Percentiles rank a stretch among this genome's conserved stretches.
These are phyloP conservation scores for Cicer cuneatum DNA, from an alignment of 306 rosid species.

Conservation along the genomic window DNA sequence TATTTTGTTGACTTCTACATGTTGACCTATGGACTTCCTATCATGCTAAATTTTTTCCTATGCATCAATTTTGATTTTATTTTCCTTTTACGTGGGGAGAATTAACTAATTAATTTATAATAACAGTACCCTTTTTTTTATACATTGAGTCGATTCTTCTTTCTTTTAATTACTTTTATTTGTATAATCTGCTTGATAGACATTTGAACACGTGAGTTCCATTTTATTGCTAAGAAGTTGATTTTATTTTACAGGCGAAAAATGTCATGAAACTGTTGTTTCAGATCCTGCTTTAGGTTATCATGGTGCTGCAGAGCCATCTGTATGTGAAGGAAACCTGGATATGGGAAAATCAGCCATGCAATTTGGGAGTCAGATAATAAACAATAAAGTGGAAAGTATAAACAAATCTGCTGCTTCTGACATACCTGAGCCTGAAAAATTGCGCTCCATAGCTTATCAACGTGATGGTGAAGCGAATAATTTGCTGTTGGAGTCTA, in stretches of 20 bases:
- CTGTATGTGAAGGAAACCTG: conserved; percentile 44
- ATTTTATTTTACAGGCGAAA: conserved; percentile 54
- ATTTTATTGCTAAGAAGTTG: conserved; percentile 29
- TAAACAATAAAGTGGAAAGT: conserved; percentile 45
- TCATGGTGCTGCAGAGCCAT: conserved; percentile 49
- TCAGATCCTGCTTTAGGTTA: conserved; percentile 42
- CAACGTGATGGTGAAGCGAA: conserved; percentile 54
- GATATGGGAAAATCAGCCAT: conserved; percentile 53
- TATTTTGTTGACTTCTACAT: conserved; percentile 19
- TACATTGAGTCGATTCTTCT: conserved; percentile 18
- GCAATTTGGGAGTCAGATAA: conserved; percentile 51
- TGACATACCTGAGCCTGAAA: conserved; percentile 80
- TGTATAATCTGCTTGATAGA: conserved; percentile 21
- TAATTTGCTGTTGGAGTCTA: conserved; percentile 61
- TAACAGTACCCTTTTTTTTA: neutral
- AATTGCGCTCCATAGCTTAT: conserved; percentile 63
- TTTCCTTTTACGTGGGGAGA: neutral
- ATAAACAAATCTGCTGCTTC: conserved; percentile 58
- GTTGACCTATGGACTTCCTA: neutral
- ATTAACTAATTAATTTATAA: neutral
- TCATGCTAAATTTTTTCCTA: neutral
- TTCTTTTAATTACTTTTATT: neutral
- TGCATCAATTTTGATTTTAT: conserved; percentile 2
- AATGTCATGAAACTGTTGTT: conserved; percentile 45
- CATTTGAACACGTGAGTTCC: conserved; percentile 14